phyloP scores from a whole-genome alignment of 2,329 filamentous ascomycete species.

The Lecanicillium sp. region DNA sequence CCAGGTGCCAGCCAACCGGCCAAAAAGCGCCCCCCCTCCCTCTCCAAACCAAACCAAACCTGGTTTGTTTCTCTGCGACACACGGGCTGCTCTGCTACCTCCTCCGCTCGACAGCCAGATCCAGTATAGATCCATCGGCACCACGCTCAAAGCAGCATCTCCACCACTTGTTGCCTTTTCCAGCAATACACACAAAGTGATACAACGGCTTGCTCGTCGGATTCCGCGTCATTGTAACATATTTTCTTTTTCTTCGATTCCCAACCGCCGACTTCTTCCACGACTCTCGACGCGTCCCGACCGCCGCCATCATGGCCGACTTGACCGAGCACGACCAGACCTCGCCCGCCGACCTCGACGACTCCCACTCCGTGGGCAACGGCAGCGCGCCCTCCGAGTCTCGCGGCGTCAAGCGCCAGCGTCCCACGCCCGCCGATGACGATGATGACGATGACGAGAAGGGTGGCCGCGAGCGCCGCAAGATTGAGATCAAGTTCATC shows the following conservation, averaged over 20 bases:
- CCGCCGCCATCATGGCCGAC: conserved; percentile 63
- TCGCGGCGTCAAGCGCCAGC: conserved; percentile 85
- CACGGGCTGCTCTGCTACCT: conserved; percentile 40
- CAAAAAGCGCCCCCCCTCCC: too few species aligned
- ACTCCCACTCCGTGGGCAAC: conserved; percentile 66
- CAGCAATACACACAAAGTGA: conserved; percentile 35
- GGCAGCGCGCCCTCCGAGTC: conserved; percentile 60
- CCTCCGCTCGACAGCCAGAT: conserved; percentile 51
- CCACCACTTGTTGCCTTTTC: conserved; percentile 53
- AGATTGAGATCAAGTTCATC: conserved; percentile 99
- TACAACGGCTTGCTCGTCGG: conserved; percentile 20
- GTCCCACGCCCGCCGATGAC: conserved; percentile 78
- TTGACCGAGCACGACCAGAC: conserved; percentile 73
- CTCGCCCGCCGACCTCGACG: conserved; percentile 68
- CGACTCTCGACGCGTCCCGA: too few species aligned
- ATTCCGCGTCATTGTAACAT: not conserved
- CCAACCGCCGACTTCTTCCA: conserved; percentile 14
- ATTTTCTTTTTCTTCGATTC: conserved; percentile 4
- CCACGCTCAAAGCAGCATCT: conserved; percentile 60
- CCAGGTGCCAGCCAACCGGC: too few species aligned
- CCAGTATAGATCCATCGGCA: conserved; percentile 61
- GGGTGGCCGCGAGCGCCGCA: conserved; percentile 92
- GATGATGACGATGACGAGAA: conserved; percentile 98
- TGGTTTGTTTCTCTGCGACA: conserved; percentile 45
- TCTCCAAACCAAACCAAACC: conserved; percentile 43